Base-by-base conservation (phyloP, 2,329 filamentous ascomycete species). In the Fonsecaea multimorphosa region DNA sequence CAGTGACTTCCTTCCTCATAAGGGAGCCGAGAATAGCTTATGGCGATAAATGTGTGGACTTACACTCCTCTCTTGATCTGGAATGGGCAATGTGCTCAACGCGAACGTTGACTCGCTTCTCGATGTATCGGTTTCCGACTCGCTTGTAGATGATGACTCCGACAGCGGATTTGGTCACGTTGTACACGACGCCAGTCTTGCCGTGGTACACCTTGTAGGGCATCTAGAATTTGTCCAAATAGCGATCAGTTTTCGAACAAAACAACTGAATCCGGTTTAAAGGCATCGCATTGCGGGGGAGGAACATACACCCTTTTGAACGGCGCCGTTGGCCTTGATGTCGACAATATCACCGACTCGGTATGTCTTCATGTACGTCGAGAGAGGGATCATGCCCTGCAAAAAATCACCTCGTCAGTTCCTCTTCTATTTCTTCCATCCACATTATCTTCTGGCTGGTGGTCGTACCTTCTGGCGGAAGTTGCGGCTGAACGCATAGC, bases 61-160 rank as follows among this genome's bases (percentile, higher is more conserved):
- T 69, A 69, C 67, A 98, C 82, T 95, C 94, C 78, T 98, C 94
- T 80, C 95, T 89, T 78, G 94, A 98, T 82, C 95, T 91, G 76
- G 94, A 98, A 80, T 91, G 91, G 79, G 85, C 84, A 84, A 99
- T 88, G 90, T 99, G 95, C 90, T 99, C 95, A 83, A 98, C 84
- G 81, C 95, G 92, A 85, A 99, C 87, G 89, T 97, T 98, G 87
- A 99, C 89, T 83, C 95, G 94, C 93, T 99, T 99, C 91, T 99
- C 95, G 82, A 99, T 87, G 89, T 97, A 99, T 79, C 94, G 91
- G 90, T 98, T 95, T 85, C 93, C 93, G 82, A 99, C 95, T 84
- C 96, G 92, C 89, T 97, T 97, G 91, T 96, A 94, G 85, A 99
- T 91, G 85, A 99, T 97, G 83, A 99, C 91, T 78, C 95, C 95